Conservation (phyloP, 805 yeast species). For the Saccharomycopsis sp. region DNA sequence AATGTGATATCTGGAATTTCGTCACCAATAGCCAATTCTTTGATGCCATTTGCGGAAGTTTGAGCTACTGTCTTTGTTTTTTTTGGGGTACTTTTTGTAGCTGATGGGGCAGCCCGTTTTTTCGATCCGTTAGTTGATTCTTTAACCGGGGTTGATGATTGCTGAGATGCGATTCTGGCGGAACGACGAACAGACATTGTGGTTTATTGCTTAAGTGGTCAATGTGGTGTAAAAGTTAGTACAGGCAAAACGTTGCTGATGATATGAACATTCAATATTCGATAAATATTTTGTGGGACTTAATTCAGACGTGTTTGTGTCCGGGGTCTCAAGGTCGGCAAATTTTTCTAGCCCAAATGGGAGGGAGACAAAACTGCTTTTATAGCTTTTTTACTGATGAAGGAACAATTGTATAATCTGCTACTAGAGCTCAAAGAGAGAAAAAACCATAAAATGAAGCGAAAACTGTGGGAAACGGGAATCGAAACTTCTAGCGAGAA, state of each 20-base stretch:
- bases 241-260: too few relatives aligned
- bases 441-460: background rate
- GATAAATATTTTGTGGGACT: too few relatives aligned
- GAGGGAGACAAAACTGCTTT: background rate
- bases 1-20: constrained; percentile 58
- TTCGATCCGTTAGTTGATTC: background rate
- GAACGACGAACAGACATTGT: constrained; percentile 13
- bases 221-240: too few relatives aligned
- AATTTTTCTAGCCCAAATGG: background rate
- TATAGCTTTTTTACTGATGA: background rate
- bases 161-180: constrained; percentile 14
- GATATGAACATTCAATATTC: too few relatives aligned
- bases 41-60: background rate
- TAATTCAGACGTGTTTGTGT: background rate
- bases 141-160: background rate
- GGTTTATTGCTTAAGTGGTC: too few relatives aligned
- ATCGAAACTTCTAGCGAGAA: background rate
- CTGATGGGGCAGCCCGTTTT: background rate
- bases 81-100: background rate
- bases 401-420: background rate
- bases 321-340: background rate
- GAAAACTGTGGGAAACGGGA: background rate
- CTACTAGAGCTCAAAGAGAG: background rate
- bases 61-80: background rate
- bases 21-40: constrained; percentile 47